Conservation (phyloP, 345 rosid species). For the Lepidium aucheri region DNA sequence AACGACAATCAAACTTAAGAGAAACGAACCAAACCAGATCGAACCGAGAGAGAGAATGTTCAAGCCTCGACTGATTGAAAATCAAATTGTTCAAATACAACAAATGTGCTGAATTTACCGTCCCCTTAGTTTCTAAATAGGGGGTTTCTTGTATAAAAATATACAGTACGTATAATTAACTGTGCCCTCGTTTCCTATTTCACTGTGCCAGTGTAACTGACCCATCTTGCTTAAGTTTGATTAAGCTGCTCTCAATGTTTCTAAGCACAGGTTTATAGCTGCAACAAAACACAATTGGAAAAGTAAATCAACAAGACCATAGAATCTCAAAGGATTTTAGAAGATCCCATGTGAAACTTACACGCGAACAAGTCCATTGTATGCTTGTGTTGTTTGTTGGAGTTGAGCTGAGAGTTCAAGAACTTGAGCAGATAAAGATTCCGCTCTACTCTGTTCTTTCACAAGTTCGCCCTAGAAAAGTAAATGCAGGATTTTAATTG, state of each 20-base stretch:
- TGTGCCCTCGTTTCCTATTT: background rate
- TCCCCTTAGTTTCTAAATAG: background rate
- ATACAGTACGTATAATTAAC: background rate
- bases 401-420: constrained; percentile 71
- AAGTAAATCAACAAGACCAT: background rate
- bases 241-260: constrained; percentile 72
- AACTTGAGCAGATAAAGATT: constrained; percentile 73
- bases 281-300: constrained; percentile 14
- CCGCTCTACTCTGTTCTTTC: constrained; percentile 82
- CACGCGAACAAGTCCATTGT: constrained; percentile 65
- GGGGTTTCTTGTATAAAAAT: background rate
- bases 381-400: constrained; percentile 75
- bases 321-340: background rate
- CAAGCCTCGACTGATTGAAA: background rate
- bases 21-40: background rate
- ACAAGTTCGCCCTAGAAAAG: constrained; percentile 56
- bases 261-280: constrained; percentile 82
- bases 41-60: background rate
- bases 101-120: background rate
- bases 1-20: background rate
- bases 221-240: constrained; percentile 85
- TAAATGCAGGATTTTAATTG: background rate
- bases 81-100: background rate
- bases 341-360: constrained; percentile 27
- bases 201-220: constrained; percentile 34